These are phyloP conservation scores for Cochlearia excelsa DNA, from an alignment of 345 rosid genomes.

Conservation along the genomic window DNA sequence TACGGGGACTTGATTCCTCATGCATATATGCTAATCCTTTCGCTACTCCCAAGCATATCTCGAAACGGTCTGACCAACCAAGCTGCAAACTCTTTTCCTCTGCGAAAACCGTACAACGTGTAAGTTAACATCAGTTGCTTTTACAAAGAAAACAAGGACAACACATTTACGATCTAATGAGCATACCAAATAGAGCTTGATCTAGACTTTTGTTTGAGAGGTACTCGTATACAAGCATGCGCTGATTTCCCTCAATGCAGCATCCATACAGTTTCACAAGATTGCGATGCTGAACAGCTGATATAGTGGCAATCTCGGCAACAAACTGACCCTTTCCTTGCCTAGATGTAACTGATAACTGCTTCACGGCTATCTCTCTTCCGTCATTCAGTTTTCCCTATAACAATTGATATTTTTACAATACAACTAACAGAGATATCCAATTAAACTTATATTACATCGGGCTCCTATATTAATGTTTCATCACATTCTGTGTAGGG, in stretches of 20 bases:
- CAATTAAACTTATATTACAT: not conserved
- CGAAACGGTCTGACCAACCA: slow-evolving; percentile 41
- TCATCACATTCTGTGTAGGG: not conserved
- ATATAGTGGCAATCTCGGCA: slow-evolving; percentile 73
- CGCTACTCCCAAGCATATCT: slow-evolving; percentile 41
- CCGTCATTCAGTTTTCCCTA: slow-evolving; percentile 53
- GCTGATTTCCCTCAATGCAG: slow-evolving; percentile 56
- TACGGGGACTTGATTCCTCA: slow-evolving; percentile 43
- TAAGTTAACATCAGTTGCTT: not conserved
- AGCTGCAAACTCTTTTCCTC: slow-evolving; percentile 43
- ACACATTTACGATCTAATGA: not conserved
- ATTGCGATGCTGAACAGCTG: slow-evolving; percentile 67
- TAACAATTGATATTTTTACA: slow-evolving; percentile 9
- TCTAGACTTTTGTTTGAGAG: slow-evolving; percentile 70
- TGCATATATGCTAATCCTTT: slow-evolving; percentile 40
- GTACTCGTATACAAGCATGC: slow-evolving; percentile 73
- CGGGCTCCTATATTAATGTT: not conserved
- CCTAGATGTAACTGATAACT: slow-evolving; percentile 56
- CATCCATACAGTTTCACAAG: slow-evolving; percentile 70
- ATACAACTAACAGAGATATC: slow-evolving; percentile 9
- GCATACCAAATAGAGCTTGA: slow-evolving; percentile 59
- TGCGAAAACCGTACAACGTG: slow-evolving; percentile 25
- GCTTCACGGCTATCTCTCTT: slow-evolving; percentile 67
- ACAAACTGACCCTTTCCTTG: slow-evolving; percentile 73
- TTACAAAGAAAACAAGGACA: not conserved